Evolutionary conservation across 2,329 filamentous ascomycete genomes (phyloP).

Genomic region (Scleromitrula shiraiana): DNA sequence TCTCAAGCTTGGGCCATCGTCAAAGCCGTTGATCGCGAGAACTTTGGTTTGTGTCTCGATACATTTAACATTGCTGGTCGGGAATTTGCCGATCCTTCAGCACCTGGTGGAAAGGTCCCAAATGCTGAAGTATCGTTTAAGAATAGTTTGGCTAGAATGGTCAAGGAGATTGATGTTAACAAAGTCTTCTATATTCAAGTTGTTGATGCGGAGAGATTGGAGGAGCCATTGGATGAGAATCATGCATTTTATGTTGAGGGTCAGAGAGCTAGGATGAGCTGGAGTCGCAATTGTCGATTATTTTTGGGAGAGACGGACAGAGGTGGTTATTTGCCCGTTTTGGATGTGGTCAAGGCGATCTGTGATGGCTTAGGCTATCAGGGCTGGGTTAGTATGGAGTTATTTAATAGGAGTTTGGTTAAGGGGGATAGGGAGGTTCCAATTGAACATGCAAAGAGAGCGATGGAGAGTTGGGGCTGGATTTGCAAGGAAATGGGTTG

Average conservation of each 20-base stretch:
- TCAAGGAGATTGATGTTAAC: conserved; percentile 18
- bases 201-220: conserved; percentile 62
- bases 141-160: conserved; percentile 25
- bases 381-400: conserved; percentile 52
- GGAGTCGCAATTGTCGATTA: conserved; percentile 67
- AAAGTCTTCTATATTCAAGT: conserved; percentile 68
- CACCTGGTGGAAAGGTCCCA: conserved; percentile 25
- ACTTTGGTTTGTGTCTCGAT: conserved; percentile 72
- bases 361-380: conserved; percentile 47
- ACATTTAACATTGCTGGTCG: conserved; percentile 70
- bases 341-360: conserved; percentile 44
- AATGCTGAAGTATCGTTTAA: conserved; percentile 37
- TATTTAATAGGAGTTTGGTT: conserved; percentile 37
- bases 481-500: conserved; percentile 3
- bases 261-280: conserved; percentile 63
- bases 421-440: conserved; percentile 38
- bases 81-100: conserved; percentile 61
- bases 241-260: conserved; percentile 51
- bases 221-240: conserved; percentile 44
- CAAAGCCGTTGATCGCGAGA: conserved; percentile 52
- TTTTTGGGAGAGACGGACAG: conserved; percentile 40
- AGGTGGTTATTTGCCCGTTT: conserved; percentile 52
- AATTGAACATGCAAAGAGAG: conserved; percentile 43
- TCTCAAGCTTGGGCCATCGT: conserved; percentile 65
- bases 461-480: conserved; percentile 38